These are phyloP conservation scores for Hypericum androsaemum DNA, from an alignment of 345 rosid species.

Conservation along the genomic window DNA sequence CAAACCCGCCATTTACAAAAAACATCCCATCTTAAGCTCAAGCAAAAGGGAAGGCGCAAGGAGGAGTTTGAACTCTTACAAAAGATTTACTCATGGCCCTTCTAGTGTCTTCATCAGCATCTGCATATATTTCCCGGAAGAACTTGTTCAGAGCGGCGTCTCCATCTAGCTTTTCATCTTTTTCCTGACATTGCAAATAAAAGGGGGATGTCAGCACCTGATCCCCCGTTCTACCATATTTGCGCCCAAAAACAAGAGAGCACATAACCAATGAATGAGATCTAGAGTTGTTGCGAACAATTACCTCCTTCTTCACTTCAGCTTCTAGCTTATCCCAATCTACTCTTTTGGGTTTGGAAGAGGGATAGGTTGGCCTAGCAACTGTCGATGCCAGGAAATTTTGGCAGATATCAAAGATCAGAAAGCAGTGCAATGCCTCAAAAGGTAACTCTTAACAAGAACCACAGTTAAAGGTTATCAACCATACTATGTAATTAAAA, in stretches of 20 bases:
- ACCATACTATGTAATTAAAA: no score
- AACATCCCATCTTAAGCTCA: background rate
- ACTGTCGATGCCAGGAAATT: slow-evolving; percentile 19
- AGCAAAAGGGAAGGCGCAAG: background rate
- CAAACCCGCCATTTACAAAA: background rate
- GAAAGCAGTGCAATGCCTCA: slow-evolving; percentile 17
- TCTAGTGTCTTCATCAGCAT: slow-evolving; percentile 77
- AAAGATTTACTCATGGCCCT: slow-evolving; percentile 95
- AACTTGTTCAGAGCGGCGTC: slow-evolving; percentile 94
- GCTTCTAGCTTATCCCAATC: slow-evolving; percentile 97
- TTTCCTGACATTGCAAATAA: slow-evolving; percentile 45
- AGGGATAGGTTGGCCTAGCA: slow-evolving; percentile 60
- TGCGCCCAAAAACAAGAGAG: no score
- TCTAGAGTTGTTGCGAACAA: no score
- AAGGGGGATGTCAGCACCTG: no score
- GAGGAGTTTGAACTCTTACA: slow-evolving; percentile 36
- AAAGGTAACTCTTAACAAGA: no score
- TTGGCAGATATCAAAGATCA: background rate
- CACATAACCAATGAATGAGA: no score
- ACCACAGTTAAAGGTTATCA: no score
- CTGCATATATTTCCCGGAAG: slow-evolving; percentile 68
- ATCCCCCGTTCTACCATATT: no score
- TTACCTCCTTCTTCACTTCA: slow-evolving; percentile 66
- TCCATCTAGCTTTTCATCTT: slow-evolving; percentile 90
- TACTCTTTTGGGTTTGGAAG: slow-evolving; percentile 56